Evolutionary conservation across 1,284 basidiomycete species (phyloP).

Genomic region (Sanguinoderma infundibulare): DNA sequence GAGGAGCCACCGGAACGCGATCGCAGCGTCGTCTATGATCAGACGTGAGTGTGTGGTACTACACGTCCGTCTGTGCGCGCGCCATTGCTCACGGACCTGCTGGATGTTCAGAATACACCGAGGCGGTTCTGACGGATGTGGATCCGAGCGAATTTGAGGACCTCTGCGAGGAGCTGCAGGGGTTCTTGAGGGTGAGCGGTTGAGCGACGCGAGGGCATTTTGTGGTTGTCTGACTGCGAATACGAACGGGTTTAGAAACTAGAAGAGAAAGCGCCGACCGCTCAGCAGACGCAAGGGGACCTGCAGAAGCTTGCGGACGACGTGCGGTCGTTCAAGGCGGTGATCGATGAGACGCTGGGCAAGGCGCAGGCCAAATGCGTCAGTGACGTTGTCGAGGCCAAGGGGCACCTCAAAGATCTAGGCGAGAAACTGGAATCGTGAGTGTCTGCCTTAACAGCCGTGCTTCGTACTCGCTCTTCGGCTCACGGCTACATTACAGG

Average conservation of each 20-base stretch:
- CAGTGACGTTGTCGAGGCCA: neutral
- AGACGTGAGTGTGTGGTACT: neutral
- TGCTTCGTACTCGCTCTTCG: neutral
- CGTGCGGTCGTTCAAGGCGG: neutral
- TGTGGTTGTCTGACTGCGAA: neutral
- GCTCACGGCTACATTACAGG: neutral
- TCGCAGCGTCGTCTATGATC: conserved; percentile 7
- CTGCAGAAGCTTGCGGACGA: conserved; percentile 4
- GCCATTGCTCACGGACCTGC: neutral
- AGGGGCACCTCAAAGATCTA: neutral
- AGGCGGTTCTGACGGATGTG: conserved; percentile 5
- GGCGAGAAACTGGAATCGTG: conserved; percentile 5
- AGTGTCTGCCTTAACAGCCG: neutral
- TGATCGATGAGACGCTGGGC: conserved; percentile 1
- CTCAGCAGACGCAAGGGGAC: conserved; percentile 1
- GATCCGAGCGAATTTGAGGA: conserved; percentile 1
- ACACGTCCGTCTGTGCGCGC: too few relatives aligned
- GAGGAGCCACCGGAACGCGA: conserved; percentile 4
- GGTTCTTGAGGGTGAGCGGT: neutral
- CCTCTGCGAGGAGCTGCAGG: neutral
- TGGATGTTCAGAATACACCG: neutral
- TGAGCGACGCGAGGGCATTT: neutral
- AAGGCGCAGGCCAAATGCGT: conserved; percentile 5
- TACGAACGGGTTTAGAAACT: neutral
- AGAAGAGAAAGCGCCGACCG: conserved; percentile 2